phyloP scores from a whole-genome alignment of 2,329 filamentous ascomycete genomes.

The Nothopassalora personata region DNA sequence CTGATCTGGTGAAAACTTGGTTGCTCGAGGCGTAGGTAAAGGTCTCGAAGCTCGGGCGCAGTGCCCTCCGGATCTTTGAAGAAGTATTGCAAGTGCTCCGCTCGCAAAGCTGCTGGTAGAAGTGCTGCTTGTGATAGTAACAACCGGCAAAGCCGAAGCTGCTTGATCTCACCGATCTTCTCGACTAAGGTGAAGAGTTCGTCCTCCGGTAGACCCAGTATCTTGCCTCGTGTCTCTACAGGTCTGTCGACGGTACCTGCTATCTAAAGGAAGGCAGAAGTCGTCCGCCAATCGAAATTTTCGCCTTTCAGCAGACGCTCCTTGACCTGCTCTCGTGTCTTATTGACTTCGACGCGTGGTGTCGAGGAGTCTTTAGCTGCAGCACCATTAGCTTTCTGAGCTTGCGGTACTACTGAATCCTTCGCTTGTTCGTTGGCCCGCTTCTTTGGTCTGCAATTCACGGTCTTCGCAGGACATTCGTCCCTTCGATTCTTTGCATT shows the following conservation, averaged over 20 bases:
- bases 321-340: conserved; percentile 39
- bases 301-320: conserved; percentile 39
- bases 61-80: conserved; percentile 40
- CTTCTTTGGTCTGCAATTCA: conserved; percentile 11
- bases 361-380: conserved; percentile 3
- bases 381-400: not conserved
- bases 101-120: conserved; percentile 42
- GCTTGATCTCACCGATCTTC: conserved; percentile 48
- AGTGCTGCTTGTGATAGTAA: conserved; percentile 44
- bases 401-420: not conserved
- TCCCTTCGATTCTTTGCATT: conserved; percentile 47
- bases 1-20: conserved; percentile 47
- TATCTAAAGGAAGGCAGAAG: not conserved
- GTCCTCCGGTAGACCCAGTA: conserved; percentile 38
- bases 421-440: conserved; percentile 20
- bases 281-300: conserved; percentile 31
- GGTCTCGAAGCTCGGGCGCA: conserved; percentile 41
- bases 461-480: conserved; percentile 31
- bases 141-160: conserved; percentile 46
- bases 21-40: conserved; percentile 46
- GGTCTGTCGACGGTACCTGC: not conserved
- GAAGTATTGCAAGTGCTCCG: conserved; percentile 44
- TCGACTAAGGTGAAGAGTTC: conserved; percentile 41
- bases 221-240: conserved; percentile 13
- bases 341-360: conserved; percentile 38